Evolutionary conservation across 106 monocot species (phyloP), one percentile per base, ranked within the genome.

Genomic region (Acanthochlamys bracteata): DNA sequence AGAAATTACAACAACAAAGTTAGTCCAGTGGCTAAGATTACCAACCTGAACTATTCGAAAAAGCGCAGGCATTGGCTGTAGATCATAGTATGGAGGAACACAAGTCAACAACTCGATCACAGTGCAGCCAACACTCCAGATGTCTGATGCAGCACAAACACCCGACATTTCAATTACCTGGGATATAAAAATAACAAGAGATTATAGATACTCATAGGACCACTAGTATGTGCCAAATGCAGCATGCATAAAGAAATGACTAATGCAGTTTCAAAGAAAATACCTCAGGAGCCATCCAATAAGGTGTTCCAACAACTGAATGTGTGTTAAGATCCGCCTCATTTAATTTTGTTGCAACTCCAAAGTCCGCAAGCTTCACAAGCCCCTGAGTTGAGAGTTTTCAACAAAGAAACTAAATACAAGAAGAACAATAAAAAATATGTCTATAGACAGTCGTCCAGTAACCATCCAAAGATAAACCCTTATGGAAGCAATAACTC

Each of bases 251-350:
- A 45, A 45, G 13, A 7, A 45, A 9, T 7, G 43, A 9, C 43
- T 9, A 45, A 45, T 9, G 13, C 13, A 45, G 43, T 45, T 45
- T 7, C 10, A 45, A 45, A 45, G 13, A 45, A 45, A 45, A 59
- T 80, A 96, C 95, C 84, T 96, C 95, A 60, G 95, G 95, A 12
- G 95, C 95, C 95, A 96, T 96, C 95, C 95, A 96, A 66, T 96
- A 96, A 51, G 95, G 95, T 27, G 95, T 96, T 66, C 95, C 95
- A 78, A 96, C 95, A 47, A 96, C 95, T 10, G 95, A 96, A 74
- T 96, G 95, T 60, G 95, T 96, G 76, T 96, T 96, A 33, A 96
- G 75, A 76, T 96, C 95, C 42, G 95, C 95, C 63, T 96, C 95
- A 59, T 90, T 96, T 52, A 96, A 75, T 67, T 96, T 96, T 55